These are phyloP conservation scores for Arabidopsis thaliana DNA, from an alignment of 345 rosid genomes.

Conservation along the genomic window DNA sequence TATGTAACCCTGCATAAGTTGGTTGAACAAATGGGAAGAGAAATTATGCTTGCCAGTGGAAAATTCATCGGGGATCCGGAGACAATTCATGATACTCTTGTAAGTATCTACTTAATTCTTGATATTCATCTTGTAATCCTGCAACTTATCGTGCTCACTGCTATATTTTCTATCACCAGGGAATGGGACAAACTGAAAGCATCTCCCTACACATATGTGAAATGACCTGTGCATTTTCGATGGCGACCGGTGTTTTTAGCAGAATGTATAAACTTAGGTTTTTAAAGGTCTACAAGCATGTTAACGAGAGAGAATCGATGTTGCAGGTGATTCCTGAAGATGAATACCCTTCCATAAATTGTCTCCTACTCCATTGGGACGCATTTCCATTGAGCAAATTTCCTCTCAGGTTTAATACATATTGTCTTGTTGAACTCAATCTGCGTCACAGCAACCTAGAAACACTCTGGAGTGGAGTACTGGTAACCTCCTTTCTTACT, in stretches of 20 bases:
- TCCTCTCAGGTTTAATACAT: not conserved
- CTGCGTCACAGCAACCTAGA: constrained; percentile 21
- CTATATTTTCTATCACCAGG: not conserved
- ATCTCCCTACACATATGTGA: constrained; percentile 26
- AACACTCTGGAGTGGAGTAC: constrained; percentile 2
- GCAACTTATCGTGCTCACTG: not conserved
- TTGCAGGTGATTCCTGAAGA: not conserved
- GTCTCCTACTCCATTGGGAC: constrained; percentile 30
- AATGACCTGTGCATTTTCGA: not conserved
- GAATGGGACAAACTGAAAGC: constrained; percentile 20
- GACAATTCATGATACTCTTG: not conserved
- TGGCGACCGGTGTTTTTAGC: not conserved
- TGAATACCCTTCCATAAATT: not conserved
- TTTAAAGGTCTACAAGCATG: constrained; percentile 32
- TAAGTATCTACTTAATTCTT: not conserved
- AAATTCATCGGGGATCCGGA: not conserved
- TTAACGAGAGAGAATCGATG: not conserved
- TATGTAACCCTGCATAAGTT: constrained; percentile 26
- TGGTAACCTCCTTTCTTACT: not conserved
- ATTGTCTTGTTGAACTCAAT: constrained; percentile 18
- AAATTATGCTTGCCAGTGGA: constrained; percentile 10
- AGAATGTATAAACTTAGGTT: constrained; percentile 11
- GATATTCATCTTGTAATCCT: not conserved
- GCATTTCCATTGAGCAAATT: constrained; percentile 24
- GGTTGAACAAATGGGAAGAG: constrained; percentile 34